These are phyloP conservation scores for Mycena epipterygia DNA, from an alignment of 768 basidiomycete species.

Conservation along the genomic window DNA sequence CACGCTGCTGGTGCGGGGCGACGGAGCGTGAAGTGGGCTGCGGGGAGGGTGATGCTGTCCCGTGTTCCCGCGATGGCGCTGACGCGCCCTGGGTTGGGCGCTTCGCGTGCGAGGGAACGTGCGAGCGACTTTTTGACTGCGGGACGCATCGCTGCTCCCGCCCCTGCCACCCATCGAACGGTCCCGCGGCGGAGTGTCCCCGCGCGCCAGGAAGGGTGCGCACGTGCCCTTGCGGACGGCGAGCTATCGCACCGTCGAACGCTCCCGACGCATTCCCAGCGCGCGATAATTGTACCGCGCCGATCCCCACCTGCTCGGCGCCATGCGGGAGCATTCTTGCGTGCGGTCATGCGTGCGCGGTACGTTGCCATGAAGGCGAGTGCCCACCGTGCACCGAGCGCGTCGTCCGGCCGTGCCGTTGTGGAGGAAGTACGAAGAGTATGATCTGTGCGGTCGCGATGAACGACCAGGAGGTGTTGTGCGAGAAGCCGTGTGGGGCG, in stretches of 20 bases:
- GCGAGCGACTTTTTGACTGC: slow-evolving; percentile 57
- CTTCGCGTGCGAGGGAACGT: slow-evolving; percentile 40
- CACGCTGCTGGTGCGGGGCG: slow-evolving; percentile 87
- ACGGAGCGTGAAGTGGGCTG: slow-evolving; percentile 72
- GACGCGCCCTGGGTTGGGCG: slow-evolving; percentile 71
- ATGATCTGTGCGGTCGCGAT: slow-evolving; percentile 68
- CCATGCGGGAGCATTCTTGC: slow-evolving; percentile 74
- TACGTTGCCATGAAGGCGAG: slow-evolving; percentile 78
- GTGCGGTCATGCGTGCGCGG: slow-evolving; percentile 84
- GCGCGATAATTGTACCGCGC: slow-evolving; percentile 73
- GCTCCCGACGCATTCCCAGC: slow-evolving; percentile 53
- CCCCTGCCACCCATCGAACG: slow-evolving; percentile 83
- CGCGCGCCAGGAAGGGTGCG: slow-evolving; percentile 75
- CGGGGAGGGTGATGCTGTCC: slow-evolving; percentile 67
- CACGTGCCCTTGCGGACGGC: slow-evolving; percentile 88
- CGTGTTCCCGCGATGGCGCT: slow-evolving; percentile 57
- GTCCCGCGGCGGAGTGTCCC: slow-evolving; percentile 74
- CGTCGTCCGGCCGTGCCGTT: slow-evolving; percentile 87
- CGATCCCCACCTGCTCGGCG: slow-evolving; percentile 84
- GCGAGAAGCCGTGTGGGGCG: slow-evolving; percentile 84
- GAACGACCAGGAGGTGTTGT: slow-evolving; percentile 70
- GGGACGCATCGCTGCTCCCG: slow-evolving; percentile 80
- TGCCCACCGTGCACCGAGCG: slow-evolving; percentile 86
- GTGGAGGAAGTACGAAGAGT: slow-evolving; percentile 75
- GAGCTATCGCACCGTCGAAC: slow-evolving; percentile 56